Conservation (phyloP, 192 early-diverging fungal species). For the Spizellomyces sp. region DNA sequence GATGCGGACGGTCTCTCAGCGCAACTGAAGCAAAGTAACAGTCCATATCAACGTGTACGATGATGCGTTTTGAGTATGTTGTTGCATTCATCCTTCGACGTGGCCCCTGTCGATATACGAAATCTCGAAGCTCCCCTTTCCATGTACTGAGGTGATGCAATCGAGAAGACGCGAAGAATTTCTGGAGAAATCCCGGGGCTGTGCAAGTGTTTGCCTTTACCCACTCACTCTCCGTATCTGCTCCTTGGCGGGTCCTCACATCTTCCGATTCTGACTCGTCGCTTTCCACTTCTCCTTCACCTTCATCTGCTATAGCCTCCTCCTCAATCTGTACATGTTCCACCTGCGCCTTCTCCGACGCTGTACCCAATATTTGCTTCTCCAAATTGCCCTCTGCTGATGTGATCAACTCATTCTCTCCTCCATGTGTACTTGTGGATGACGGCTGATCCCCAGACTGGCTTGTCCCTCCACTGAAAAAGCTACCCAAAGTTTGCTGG, state of each 20-base stretch:
- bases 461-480: neutral
- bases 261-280: constrained; percentile 4
- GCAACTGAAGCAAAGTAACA: constrained; percentile 92
- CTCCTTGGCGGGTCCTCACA: neutral
- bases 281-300: neutral
- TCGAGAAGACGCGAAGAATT: constrained; percentile 60
- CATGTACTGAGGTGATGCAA: constrained; percentile 78
- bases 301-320: neutral
- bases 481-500: constrained; percentile 5
- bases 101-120: constrained; percentile 39
- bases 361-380: neutral
- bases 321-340: constrained; percentile 1
- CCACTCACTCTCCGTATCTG: constrained; percentile 30
- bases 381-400: neutral
- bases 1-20: constrained; percentile 64
- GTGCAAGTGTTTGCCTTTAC: constrained; percentile 36
- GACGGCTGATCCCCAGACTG: neutral
- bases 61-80: constrained; percentile 21
- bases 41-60: constrained; percentile 92
- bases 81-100: constrained; percentile 1
- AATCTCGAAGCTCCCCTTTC: constrained; percentile 80
- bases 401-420: neutral
- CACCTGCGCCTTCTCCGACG: neutral
- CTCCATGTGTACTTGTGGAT: too few species aligned
- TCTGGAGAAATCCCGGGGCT: constrained; percentile 47